Evolutionary conservation across 2,329 filamentous ascomycete genomes (phyloP), one percentile per base, ranked within the genome.

Genomic region (Verticillium zaregamsianum): DNA sequence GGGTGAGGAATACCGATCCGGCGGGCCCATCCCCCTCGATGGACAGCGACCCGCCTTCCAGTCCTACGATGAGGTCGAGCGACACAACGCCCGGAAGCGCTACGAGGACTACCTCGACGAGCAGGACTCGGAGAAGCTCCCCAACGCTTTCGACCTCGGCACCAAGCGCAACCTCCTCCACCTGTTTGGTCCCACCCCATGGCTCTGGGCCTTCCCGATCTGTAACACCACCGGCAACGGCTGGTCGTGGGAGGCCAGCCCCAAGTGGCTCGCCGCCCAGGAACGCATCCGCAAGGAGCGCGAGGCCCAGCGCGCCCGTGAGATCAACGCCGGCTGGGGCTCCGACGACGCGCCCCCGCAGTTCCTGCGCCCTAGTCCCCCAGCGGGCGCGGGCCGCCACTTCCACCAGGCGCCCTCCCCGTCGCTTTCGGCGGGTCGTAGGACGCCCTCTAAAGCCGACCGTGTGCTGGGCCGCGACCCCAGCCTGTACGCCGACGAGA

Each of bases 121-220:
- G 73, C 85, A 92, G 72, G 93, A 97, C 74, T 92, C 89, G 58
- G 87, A 91, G 68, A 92, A 91, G 72, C 84, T 99, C 31, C 95
- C 95, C 1, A 93, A 95, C 71, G 95, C 93, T 2, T 99, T 99
- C 70, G 91, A 99, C 69, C 86, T 97, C 2, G 95, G 95, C 63
- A 90, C 89, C 84, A 87, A 84, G 62, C 85, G 84, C 52, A 99
- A 99, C 72, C 74, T 98, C 5, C 72, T 77, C 1, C 91, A 97
- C 72, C 83, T 99, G 2, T 92, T 99, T 66, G 95, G 95, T 0
- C 85, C 86, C 0, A 85, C 80, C 1, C 88, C 87, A 1, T 75
- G 85, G 31, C 79, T 95, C 9, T 98, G 95, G 94, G 77, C 82
- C 32, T 64, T 98, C 1, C 95, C 95, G 0, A 79, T 98, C 55